Conservation (phyloP, 306 rosid species). For the Cucurbita argyrosperma region DNA sequence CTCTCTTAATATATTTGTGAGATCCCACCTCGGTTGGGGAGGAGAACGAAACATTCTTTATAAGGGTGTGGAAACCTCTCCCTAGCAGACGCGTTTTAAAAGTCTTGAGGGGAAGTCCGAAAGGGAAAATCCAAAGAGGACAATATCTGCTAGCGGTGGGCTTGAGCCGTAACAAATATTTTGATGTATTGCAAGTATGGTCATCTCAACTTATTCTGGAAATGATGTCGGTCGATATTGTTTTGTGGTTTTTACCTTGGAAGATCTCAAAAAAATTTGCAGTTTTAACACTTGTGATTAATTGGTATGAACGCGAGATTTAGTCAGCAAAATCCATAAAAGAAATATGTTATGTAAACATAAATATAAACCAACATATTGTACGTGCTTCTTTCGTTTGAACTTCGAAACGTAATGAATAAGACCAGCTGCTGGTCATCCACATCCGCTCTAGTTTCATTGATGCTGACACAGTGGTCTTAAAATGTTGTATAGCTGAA, state of each 20-base stretch:
- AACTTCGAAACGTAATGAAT: neutral
- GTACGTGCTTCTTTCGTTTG: neutral
- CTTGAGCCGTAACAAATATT: neutral
- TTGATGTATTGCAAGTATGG: neutral
- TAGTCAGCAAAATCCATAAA: neutral
- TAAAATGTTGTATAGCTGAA: conserved; percentile 42
- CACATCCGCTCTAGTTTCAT: neutral
- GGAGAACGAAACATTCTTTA: too few relatives aligned
- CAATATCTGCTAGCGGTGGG: neutral
- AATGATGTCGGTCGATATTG: neutral
- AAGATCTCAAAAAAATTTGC: neutral
- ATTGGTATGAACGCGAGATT: neutral
- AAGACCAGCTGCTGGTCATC: neutral
- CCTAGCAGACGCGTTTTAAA: too few relatives aligned
- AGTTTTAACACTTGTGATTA: neutral
- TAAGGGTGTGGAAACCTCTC: too few relatives aligned
- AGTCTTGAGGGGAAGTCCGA: too few relatives aligned
- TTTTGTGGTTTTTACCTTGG: neutral
- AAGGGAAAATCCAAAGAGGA: too few relatives aligned
- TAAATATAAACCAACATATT: neutral
- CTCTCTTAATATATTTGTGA: too few relatives aligned
- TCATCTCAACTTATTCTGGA: neutral
- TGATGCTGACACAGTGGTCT: neutral
- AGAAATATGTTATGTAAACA: neutral
- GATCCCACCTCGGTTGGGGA: too few relatives aligned